phyloP scores from a whole-genome alignment of 345 rosid species.

The Kandelia obovata region DNA sequence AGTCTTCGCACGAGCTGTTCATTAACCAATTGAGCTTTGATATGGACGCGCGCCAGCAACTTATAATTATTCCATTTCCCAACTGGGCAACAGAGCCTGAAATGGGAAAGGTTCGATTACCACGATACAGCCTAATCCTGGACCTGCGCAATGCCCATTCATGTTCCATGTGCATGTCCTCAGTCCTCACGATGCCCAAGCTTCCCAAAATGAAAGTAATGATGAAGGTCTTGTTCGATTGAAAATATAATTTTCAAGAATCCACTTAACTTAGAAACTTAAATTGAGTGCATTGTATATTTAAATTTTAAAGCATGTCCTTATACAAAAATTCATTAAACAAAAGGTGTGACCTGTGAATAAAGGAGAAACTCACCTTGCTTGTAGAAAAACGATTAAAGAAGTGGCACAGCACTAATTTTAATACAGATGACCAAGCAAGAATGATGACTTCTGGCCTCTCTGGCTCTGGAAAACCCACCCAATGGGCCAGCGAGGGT shows the following conservation, averaged over 20 bases:
- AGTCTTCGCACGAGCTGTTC: constrained; percentile 10
- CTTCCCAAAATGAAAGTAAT: too few relatives aligned
- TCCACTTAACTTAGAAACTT: too few relatives aligned
- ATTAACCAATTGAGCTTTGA: not conserved
- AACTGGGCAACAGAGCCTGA: not conserved
- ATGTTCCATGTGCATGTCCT: constrained; percentile 17
- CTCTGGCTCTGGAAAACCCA: not conserved
- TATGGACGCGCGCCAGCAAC: constrained; percentile 16
- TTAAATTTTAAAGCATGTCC: too few relatives aligned
- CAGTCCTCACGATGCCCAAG: constrained; percentile 1
- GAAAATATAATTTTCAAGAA: too few relatives aligned
- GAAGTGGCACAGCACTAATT: constrained; percentile 18
- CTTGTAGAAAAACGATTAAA: constrained; percentile 4
- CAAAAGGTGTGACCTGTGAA: too few relatives aligned
- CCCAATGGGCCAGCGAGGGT: not conserved
- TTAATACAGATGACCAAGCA: constrained; percentile 19
- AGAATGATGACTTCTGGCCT: not conserved
- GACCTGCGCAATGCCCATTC: not conserved
- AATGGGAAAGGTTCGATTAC: not conserved
- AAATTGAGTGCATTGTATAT: too few relatives aligned
- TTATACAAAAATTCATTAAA: too few relatives aligned
- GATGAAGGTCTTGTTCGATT: too few relatives aligned
- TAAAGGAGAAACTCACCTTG: too few relatives aligned
- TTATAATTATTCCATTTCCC: not conserved
- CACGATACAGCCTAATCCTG: not conserved